A percentile compares a stretch with the other conserved stretches of the same genome.
These are phyloP conservation scores for Sphaerulina populicola DNA, from an alignment of 2,329 filamentous ascomycete genomes.

Conservation along the genomic window DNA sequence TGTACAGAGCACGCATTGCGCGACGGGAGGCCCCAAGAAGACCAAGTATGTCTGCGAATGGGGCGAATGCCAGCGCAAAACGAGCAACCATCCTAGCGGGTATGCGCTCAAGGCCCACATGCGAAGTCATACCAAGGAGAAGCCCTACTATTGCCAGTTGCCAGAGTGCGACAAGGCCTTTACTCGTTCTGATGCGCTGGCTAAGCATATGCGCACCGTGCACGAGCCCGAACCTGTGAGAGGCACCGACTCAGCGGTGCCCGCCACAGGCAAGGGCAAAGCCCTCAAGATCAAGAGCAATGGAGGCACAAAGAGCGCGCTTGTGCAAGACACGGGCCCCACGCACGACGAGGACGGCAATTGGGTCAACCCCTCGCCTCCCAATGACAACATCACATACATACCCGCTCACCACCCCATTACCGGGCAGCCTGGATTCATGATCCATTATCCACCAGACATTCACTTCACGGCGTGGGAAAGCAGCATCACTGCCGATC, in stretches of 20 bases:
- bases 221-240: slow-evolving; percentile 85
- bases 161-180: slow-evolving; percentile 97
- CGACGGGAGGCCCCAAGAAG: slow-evolving; percentile 57
- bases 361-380: slow-evolving; percentile 29
- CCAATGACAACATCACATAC: slow-evolving; percentile 52
- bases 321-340: slow-evolving; percentile 21
- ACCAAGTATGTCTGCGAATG: slow-evolving; percentile 99
- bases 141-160: slow-evolving; percentile 92
- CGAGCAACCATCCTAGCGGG: slow-evolving; percentile 83
- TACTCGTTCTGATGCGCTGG: slow-evolving; percentile 86
- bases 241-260: slow-evolving; percentile 62
- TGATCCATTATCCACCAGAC: slow-evolving; percentile 48
- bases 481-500: slow-evolving; percentile 55
- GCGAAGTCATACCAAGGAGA: slow-evolving; percentile 94
- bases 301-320: slow-evolving; percentile 22
- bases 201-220: slow-evolving; percentile 97
- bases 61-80: slow-evolving; percentile 80
- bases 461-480: slow-evolving; percentile 58
- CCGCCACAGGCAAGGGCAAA: slow-evolving; percentile 40
- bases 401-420: slow-evolving; percentile 53
- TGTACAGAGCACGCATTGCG: slow-evolving; percentile 82
- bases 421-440: slow-evolving; percentile 43
- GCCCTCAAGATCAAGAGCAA: slow-evolving; percentile 33
- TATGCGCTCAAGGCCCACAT: slow-evolving; percentile 96
- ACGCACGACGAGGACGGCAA: slow-evolving; percentile 29